These are phyloP conservation scores for Pseudogymnoascus sp. DNA, from an alignment of 2,329 filamentous ascomycete species.

Conservation along the genomic window DNA sequence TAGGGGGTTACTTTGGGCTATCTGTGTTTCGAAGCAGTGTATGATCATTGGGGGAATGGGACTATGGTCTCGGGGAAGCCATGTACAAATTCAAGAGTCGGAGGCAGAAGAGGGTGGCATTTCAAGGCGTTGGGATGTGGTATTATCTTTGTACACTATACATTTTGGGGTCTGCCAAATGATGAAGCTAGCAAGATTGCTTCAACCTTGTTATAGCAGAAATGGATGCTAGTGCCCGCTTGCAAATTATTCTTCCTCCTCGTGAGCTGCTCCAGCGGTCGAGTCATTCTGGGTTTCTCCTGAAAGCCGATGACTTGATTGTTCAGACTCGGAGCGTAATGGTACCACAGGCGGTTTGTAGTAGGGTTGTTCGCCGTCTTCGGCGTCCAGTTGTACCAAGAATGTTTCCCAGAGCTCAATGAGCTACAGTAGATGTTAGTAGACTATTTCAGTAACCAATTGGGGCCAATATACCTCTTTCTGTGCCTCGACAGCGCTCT, in stretches of 20 bases:
- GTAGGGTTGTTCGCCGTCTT: slow-evolving; percentile 70
- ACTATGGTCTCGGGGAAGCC: slow-evolving; percentile 14
- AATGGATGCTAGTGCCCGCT: not conserved
- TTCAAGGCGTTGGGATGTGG: slow-evolving; percentile 7
- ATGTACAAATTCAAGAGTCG: slow-evolving; percentile 26
- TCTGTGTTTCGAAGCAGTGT: not conserved
- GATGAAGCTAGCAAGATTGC: slow-evolving; percentile 12
- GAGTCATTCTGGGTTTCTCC: slow-evolving; percentile 20
- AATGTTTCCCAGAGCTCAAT: slow-evolving; percentile 98
- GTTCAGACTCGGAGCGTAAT: slow-evolving; percentile 45
- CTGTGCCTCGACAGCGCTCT: slow-evolving; percentile 94
- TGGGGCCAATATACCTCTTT: slow-evolving; percentile 66
- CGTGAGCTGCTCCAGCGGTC: slow-evolving; percentile 17
- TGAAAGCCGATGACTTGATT: slow-evolving; percentile 43
- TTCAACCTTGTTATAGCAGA: slow-evolving; percentile 7
- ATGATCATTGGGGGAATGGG: slow-evolving; percentile 1
- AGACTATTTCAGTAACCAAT: not conserved
- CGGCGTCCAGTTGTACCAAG: slow-evolving; percentile 87
- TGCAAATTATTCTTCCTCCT: slow-evolving; percentile 15
- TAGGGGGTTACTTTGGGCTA: not conserved
- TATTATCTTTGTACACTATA: slow-evolving; percentile 9
- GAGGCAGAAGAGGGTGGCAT: slow-evolving; percentile 2
- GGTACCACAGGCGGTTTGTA: slow-evolving; percentile 56
- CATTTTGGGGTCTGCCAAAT: not conserved
- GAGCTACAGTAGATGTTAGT: slow-evolving; percentile 33